Conservation (phyloP, 129 eudicot genomes). For the Artemisia tridentata region DNA sequence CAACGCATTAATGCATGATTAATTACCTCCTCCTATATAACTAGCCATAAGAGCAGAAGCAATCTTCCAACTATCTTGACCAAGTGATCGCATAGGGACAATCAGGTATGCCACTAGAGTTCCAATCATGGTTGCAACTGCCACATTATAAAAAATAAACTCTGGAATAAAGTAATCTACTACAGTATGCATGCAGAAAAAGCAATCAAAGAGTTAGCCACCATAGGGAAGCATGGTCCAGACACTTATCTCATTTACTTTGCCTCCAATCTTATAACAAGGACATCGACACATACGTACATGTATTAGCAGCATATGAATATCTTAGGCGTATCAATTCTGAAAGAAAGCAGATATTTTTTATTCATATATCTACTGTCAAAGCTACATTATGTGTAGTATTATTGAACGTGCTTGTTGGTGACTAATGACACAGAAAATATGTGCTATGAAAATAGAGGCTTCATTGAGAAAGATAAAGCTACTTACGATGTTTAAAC, state of each 20-base stretch:
- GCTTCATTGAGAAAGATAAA: slow-evolving; percentile 9
- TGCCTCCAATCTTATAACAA: no score
- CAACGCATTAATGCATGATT: neutral
- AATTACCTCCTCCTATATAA: slow-evolving; percentile 87
- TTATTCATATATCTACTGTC: no score
- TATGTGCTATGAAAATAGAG: neutral
- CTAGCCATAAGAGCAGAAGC: slow-evolving; percentile 95
- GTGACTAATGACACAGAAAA: no score
- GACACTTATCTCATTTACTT: no score
- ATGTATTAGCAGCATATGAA: no score
- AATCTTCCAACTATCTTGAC: slow-evolving; percentile 85
- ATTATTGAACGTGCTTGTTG: no score
- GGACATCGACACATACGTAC: no score
- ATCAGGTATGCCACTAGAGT: slow-evolving; percentile 63
- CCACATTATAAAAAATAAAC: slow-evolving; percentile 11
- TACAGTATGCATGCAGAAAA: slow-evolving; percentile 1
- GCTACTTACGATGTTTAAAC: slow-evolving; percentile 20
- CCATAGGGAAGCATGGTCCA: no score
- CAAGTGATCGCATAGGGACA: slow-evolving; percentile 88
- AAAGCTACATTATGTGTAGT: no score
- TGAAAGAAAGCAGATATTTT: no score
- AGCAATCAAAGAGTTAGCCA: no score
- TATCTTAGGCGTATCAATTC: no score
- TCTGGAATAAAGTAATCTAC: neutral
- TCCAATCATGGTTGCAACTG: slow-evolving; percentile 74